Evolutionary conservation across 2,329 filamentous ascomycete species (phyloP).

Genomic region (Phialophora expanda): DNA sequence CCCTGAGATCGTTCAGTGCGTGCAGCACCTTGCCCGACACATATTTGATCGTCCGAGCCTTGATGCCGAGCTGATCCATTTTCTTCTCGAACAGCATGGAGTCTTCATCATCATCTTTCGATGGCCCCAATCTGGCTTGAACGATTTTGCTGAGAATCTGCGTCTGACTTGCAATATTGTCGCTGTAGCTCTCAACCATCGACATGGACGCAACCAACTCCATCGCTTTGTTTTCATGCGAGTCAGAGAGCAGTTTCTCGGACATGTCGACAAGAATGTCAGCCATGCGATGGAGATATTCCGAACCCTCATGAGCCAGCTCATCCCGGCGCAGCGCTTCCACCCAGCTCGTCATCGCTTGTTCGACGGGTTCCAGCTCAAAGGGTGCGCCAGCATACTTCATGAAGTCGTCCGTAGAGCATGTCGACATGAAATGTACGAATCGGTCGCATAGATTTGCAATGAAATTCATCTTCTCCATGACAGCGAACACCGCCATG

Average conservation of each 20-base stretch:
- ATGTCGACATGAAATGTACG: constrained; percentile 70
- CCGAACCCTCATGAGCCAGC: constrained; percentile 78
- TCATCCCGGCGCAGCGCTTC: constrained; percentile 83
- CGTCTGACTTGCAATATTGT: constrained; percentile 73
- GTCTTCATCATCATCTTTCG: constrained; percentile 70
- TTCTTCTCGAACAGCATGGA: constrained; percentile 71
- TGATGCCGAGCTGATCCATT: constrained; percentile 72
- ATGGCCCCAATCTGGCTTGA: constrained; percentile 64
- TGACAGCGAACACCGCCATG: constrained; percentile 77
- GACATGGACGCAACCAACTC: constrained; percentile 77
- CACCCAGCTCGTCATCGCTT: constrained; percentile 85
- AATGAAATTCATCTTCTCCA: constrained; percentile 86
- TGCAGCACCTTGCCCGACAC: constrained; percentile 78
- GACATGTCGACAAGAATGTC: constrained; percentile 85
- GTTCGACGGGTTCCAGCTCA: constrained; percentile 89
- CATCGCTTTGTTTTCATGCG: constrained; percentile 74
- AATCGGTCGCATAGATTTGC: constrained; percentile 71
- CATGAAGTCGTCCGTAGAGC: constrained; percentile 77
- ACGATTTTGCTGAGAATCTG: constrained; percentile 67
- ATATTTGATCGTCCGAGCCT: constrained; percentile 83
- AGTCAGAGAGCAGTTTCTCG: constrained; percentile 75
- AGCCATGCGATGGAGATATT: constrained; percentile 81
- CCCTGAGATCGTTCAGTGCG: constrained; percentile 76
- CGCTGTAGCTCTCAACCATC: constrained; percentile 79
- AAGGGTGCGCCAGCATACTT: constrained; percentile 79